phyloP scores from a whole-genome alignment of 108 stramenopile species.

The Hondaea fermentalgiana region DNA sequence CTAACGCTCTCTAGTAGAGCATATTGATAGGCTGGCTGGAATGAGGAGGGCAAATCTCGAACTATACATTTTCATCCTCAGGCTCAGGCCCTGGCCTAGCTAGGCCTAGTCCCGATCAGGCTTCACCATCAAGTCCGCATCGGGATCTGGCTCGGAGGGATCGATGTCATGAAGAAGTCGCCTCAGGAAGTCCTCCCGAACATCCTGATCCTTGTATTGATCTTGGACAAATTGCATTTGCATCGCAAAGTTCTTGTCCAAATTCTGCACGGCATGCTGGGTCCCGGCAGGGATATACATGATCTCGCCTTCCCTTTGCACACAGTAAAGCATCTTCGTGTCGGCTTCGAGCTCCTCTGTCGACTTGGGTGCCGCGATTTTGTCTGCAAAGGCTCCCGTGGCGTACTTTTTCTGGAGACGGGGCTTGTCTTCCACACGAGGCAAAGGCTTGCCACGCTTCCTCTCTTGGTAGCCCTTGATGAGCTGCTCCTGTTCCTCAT shows the following conservation, averaged over 20 bases:
- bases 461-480: neutral
- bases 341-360: conserved; percentile 15
- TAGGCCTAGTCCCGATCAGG: too few species aligned
- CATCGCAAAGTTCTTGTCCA: neutral
- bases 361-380: neutral
- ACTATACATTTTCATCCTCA: too few species aligned
- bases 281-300: neutral
- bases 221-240: neutral
- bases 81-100: too few species aligned
- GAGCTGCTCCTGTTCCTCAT: neutral
- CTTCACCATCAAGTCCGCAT: neutral
- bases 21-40: too few species aligned
- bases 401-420: neutral
- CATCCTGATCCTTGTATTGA: neutral
- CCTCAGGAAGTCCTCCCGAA: neutral
- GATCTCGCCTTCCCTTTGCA: neutral
- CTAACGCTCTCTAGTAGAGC: too few species aligned
- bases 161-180: neutral
- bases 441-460: neutral
- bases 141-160: neutral
- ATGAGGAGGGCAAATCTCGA: too few species aligned
- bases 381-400: neutral
- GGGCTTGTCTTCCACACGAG: neutral
- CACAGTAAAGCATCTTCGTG: neutral
- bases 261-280: neutral